These are phyloP conservation scores for Gossypium lobatum DNA, from an alignment of 441 rosid genomes.

Conservation along the genomic window DNA sequence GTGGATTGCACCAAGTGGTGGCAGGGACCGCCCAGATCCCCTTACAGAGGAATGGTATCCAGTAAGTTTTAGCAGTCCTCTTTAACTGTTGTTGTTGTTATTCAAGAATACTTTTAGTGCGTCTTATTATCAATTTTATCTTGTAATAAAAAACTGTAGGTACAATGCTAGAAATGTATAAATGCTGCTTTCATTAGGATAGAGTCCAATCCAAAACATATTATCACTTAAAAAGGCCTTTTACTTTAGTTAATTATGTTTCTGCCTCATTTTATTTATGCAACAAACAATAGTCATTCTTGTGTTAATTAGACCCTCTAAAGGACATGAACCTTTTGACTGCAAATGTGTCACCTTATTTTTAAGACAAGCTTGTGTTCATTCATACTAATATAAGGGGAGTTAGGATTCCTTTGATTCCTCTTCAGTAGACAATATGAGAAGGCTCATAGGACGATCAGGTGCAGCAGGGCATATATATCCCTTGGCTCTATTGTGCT, in stretches of 20 bases:
- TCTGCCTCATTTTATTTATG: not conserved
- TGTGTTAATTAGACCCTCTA: not conserved
- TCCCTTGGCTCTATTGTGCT: conserved; percentile 74
- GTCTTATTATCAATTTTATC: not conserved
- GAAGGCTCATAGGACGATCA: conserved; percentile 79
- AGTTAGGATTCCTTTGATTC: conserved; percentile 88
- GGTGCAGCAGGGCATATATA: conserved; percentile 79
- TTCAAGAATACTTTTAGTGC: not conserved
- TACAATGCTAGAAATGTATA: not conserved
- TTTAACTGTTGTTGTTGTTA: not conserved
- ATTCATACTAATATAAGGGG: conserved; percentile 34
- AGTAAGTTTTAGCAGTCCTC: conserved; percentile 36
- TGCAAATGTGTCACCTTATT: not conserved
- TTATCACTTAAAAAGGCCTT: not conserved
- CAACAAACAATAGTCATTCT: not conserved
- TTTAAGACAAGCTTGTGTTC: conserved; percentile 19
- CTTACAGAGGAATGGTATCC: conserved; percentile 77
- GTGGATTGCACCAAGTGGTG: conserved; percentile 99
- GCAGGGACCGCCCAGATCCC: conserved; percentile 94
- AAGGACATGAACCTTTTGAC: not conserved
- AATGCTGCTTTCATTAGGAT: not conserved
- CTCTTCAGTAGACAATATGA: conserved; percentile 89
- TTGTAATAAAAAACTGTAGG: not conserved
- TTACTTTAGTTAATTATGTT: not conserved
- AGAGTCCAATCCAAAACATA: conserved; percentile 6